phyloP scores from a whole-genome alignment of 148 eudicot species.

The Persicaria maculosa region DNA sequence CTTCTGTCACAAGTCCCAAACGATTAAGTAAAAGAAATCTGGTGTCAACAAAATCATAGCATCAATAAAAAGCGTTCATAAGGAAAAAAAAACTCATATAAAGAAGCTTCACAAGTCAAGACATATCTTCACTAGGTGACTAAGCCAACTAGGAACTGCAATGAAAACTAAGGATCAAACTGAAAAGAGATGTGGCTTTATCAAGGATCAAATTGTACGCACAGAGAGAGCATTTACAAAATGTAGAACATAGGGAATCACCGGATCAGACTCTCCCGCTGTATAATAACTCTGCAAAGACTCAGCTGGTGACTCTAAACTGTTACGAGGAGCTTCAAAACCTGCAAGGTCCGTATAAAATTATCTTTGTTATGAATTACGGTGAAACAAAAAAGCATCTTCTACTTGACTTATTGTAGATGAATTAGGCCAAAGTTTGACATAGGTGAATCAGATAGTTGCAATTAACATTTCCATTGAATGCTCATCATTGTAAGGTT shows the following conservation, averaged over 20 bases:
- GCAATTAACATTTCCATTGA: not conserved
- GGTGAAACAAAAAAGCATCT: not conserved
- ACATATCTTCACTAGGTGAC: not conserved
- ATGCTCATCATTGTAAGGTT: not conserved
- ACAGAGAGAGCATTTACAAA: not conserved
- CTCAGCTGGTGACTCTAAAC: conserved; percentile 65
- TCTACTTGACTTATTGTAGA: not conserved
- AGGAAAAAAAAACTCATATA: not conserved
- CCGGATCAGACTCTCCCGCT: conserved; percentile 43
- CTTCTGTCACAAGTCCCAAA: no score
- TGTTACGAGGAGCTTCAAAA: conserved; percentile 85
- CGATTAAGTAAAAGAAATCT: no score
- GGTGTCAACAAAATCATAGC: not conserved
- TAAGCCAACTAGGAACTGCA: not conserved
- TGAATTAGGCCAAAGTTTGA: conserved; percentile 1
- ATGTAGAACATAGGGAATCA: conserved; percentile 14
- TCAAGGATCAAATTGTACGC: not conserved
- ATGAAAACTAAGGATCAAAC: not conserved
- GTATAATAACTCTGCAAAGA: conserved; percentile 30
- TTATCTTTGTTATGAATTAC: not conserved
- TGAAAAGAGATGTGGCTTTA: not conserved
- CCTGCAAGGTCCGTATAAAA: conserved; percentile 29
- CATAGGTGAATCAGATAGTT: not conserved
- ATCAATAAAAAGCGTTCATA: not conserved
- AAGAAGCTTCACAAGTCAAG: not conserved